Base-by-base conservation (phyloP, 139 green algal genomes). In the Trebouxia sp. region DNA sequence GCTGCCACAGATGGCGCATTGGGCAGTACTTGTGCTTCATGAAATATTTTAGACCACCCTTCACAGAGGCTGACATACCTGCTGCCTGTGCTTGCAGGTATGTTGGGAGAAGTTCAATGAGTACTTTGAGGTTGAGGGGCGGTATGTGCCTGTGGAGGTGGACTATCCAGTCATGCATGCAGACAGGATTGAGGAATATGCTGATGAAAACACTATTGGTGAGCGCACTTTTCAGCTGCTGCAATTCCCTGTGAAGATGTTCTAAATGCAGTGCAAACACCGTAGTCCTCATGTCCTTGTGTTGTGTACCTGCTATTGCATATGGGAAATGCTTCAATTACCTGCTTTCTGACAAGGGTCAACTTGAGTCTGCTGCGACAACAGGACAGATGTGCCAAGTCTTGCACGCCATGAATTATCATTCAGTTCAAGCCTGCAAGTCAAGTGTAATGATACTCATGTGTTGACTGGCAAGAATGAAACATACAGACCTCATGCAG, bases 121-220 rank as follows among this genome's bases (percentile, higher is more conserved):
- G 30, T 95, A 95, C 82, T 95, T 88, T 75, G 89, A 93, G 28
- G 84, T 94, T 28, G 91, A 94, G 67, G 69, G 79, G 65, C 74
- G 86, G 15, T 75, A 78, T 22, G 80, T 83, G 20, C 50, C 76
- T 5, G 51, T 90, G 15, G 62, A 65, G 37, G 78, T 84, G 26
- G 81, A 83, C 41, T 48, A 26, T 45, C 83, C 76, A 47, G 74
- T 84, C 5, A 43, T 83, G 28, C 83, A 41, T 11, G 67, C 77
- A 7, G 78, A 85, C 62, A 74, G 78, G 10, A 75, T 89, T 48
- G 76, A 67, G 42, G 32, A 66, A 5, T 47, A 78, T 10, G 82
- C 87, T 22, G 89, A 94, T 69, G 87, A 94, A 65, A 93, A 94
- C 86, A 95, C 92, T 30, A 94, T 94, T 38, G 89, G 90, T 85